Conservation (phyloP, 306 rosid species). For the Glycine latifolia region DNA sequence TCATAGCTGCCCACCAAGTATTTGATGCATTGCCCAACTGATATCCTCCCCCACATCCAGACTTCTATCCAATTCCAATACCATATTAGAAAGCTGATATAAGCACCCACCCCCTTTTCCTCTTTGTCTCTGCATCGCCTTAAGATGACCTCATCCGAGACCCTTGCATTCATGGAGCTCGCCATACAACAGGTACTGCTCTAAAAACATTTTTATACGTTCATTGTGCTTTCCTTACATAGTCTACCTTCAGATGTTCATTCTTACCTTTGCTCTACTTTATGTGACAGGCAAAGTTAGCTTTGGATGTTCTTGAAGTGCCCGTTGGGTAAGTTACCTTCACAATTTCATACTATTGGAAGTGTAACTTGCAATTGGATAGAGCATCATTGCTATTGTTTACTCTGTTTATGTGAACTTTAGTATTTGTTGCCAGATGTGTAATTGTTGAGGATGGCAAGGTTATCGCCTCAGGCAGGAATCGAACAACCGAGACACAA, state of each 20-base stretch:
- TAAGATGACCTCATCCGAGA: conserved; percentile 34
- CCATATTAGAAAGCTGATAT: too few species aligned
- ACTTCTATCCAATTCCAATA: too few species aligned
- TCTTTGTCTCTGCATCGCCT: too few species aligned
- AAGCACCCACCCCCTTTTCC: too few species aligned
- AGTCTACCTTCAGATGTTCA: neutral
- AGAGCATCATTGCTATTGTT: neutral
- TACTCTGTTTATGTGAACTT: conserved; percentile 25
- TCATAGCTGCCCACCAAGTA: too few species aligned
- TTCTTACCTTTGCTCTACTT: neutral
- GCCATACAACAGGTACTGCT: conserved; percentile 75
- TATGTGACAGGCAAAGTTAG: conserved; percentile 66
- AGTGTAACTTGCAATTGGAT: conserved; percentile 9
- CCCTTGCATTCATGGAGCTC: conserved; percentile 65
- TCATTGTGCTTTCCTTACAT: too few species aligned
- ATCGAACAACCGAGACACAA: conserved; percentile 82
- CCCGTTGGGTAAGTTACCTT: conserved; percentile 80
- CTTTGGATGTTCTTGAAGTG: conserved; percentile 81
- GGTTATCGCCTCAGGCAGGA: conserved; percentile 85
- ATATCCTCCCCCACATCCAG: too few species aligned
- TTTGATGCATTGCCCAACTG: too few species aligned
- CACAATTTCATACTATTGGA: neutral
- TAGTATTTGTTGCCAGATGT: conserved; percentile 62
- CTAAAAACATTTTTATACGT: neutral
- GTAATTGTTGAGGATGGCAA: conserved; percentile 81